Conservation (phyloP, 192 early-diverging fungal species). For the Podila epigama region DNA sequence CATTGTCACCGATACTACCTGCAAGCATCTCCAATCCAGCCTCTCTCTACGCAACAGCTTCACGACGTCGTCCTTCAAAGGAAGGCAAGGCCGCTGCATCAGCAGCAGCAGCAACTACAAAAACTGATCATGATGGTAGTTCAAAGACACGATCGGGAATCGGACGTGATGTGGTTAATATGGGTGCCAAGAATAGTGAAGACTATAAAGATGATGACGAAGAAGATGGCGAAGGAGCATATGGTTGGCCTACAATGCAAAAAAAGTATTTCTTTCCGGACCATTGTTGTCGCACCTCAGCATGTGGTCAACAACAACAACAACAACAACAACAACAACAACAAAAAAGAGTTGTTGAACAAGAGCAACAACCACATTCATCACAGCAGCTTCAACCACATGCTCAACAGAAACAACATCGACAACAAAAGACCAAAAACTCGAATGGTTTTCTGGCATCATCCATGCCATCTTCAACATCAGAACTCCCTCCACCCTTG, state of each 20-base stretch:
- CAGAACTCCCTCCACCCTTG: constrained; percentile 31
- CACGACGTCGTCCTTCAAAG: background rate
- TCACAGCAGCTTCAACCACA: no score
- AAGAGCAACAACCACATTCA: background rate
- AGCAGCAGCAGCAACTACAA: no score
- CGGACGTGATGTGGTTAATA: no score
- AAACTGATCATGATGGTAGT: no score
- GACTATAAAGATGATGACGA: background rate
- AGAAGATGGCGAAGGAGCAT: background rate
- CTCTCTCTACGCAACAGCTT: constrained; percentile 9
- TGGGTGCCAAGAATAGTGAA: background rate
- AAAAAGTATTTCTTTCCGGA: constrained; percentile 42
- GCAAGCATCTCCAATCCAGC: constrained; percentile 34
- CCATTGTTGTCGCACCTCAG: constrained; percentile 40
- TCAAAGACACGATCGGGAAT: no score
- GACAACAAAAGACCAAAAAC: background rate
- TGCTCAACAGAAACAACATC: background rate
- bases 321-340: constrained; percentile 5
- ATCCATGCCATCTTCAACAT: no score
- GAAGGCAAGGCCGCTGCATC: background rate
- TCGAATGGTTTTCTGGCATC: no score
- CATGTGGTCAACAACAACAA: constrained; percentile 1
- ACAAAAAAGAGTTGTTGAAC: background rate
- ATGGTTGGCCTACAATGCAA: constrained; percentile 42
- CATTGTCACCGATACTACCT: constrained; percentile 24